Evolutionary conservation across 106 monocot genomes (phyloP), one percentile per base, ranked within the genome.

Genomic region (Acorus calamus): DNA sequence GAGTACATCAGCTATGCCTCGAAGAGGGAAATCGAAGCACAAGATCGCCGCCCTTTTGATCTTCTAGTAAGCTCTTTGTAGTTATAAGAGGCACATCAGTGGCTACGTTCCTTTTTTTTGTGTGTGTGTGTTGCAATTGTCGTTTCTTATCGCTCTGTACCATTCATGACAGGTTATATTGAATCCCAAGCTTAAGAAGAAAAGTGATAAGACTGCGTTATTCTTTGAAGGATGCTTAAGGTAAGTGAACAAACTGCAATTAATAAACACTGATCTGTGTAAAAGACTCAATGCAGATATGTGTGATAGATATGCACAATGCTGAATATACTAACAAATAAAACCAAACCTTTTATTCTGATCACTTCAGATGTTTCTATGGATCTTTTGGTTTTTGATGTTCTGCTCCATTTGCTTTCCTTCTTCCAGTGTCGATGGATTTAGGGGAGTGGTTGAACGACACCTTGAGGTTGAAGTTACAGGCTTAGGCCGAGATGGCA

Each of bases 171-270:
- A 94, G 86, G 87, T 94, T 13, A 84, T 94, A 71, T 3, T 94
- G 65, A 94, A 90, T 57, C 94, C 94, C 45, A 84, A 69, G 75
- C 82, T 94, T 60, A 63, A 69, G 55, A 90, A 73, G 69, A 86
- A 74, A 61, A 72, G 89, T 42, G 66, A 80, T 54, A 89, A 72
- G 69, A 90, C 84, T 45, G 82, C 89, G 52, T 59, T 89, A 2
- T 90, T 94, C 74, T 94, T 94, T 62, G 94, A 94, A 74, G 94
- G 94, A 62, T 94, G 94, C 57, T 79, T 94, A 63, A 94, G 94
- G 94, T 90, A 82, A 59, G 28, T 28, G 28, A 28, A 28, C 28
- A 28, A 28, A 28, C 44, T 66, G 50, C 53, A 53, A n/a, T 44
- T 45, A 53, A 12, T 54, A 54, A 6, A 49, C 5, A 7, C 2